Conservation (phyloP, 2,329 filamentous ascomycete genomes). For the Aspergillus sp. region DNA sequence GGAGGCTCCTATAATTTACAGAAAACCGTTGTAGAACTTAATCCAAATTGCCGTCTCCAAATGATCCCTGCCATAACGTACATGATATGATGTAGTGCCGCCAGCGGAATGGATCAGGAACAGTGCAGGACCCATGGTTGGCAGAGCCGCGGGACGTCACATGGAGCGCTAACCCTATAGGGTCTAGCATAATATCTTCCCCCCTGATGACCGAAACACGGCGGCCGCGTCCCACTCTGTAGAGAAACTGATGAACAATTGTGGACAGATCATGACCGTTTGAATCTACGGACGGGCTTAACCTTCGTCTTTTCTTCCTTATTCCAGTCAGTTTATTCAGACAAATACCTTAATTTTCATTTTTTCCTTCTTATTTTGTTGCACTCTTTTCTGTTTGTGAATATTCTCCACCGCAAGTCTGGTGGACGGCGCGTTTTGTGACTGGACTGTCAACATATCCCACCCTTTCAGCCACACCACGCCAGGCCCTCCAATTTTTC, state of each 20-base stretch:
- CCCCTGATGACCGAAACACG: too few relatives aligned
- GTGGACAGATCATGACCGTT: background rate
- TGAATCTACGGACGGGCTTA: background rate
- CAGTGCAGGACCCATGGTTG: constrained; percentile 1
- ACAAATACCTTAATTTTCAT: background rate
- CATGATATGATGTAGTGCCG: background rate
- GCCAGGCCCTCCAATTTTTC: background rate
- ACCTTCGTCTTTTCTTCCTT: background rate
- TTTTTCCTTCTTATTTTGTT: background rate
- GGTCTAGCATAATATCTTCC: constrained; percentile 10
- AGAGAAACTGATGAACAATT: constrained; percentile 1
- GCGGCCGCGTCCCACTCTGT: constrained; percentile 14
- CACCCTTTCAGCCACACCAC: background rate
- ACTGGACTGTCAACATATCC: constrained; percentile 6
- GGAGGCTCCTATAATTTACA: too few relatives aligned
- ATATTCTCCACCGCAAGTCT: background rate
- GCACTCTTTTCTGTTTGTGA: background rate
- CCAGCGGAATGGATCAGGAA: constrained; percentile 1
- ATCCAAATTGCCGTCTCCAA: too few relatives aligned
- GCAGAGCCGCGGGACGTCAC: background rate
- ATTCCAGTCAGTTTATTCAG: background rate
- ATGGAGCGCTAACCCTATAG: constrained; percentile 1
- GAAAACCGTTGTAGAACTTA: too few relatives aligned
- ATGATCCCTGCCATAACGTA: background rate
- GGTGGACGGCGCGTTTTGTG: constrained; percentile 5